phyloP scores from a whole-genome alignment of 305 asterid species.

The Fraxinus dipetala region DNA sequence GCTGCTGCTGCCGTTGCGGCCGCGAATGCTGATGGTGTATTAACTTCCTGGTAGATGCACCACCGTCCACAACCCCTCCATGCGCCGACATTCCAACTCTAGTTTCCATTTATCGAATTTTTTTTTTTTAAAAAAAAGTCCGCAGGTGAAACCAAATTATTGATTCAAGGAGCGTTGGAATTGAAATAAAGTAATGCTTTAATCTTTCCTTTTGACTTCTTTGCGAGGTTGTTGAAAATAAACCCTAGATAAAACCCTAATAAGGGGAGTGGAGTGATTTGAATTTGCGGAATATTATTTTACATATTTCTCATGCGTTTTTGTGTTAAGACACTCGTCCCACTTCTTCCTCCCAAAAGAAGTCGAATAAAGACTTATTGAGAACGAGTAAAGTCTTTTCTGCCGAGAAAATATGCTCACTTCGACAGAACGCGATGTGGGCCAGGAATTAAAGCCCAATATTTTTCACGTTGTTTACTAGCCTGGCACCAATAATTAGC shows the following conservation, averaged over 20 bases:
- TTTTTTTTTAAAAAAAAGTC: neutral
- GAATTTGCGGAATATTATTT: neutral
- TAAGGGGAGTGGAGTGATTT: neutral
- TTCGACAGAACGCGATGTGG: neutral
- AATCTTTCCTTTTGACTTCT: neutral
- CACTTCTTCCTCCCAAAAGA: neutral
- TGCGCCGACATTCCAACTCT: neutral
- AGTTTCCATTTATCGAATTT: neutral
- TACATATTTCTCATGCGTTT: neutral
- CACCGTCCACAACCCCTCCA: neutral
- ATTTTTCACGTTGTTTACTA: neutral
- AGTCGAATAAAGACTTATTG: neutral
- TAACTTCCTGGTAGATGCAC: neutral
- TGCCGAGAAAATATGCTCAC: neutral
- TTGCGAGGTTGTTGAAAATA: neutral
- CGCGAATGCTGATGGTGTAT: slow-evolving; percentile 16
- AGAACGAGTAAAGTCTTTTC: neutral
- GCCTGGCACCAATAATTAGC: neutral
- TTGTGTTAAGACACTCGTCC: neutral
- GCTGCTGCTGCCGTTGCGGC: slow-evolving; percentile 16
- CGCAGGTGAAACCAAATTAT: neutral
- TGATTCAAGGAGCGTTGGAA: neutral
- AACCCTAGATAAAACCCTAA: neutral
- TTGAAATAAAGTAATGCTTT: neutral
- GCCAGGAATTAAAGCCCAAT: neutral